A percentile compares a stretch with the other conserved stretches of the same genome.
phyloP scores from a whole-genome alignment of 2,329 filamentous ascomycete genomes.

The Pseudogymnoascus sp. region DNA sequence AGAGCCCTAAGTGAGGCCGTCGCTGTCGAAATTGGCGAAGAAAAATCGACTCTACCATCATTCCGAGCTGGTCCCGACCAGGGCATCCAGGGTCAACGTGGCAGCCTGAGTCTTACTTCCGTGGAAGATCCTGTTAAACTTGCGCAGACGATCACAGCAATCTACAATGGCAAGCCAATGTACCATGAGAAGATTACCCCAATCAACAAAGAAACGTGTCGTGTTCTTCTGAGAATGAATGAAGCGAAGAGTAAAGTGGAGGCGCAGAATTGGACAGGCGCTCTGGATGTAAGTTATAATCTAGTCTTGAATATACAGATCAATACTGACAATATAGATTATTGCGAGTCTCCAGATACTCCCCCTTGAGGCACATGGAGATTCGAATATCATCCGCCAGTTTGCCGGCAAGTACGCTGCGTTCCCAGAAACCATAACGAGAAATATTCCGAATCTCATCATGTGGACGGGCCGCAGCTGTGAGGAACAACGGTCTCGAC shows the following conservation, averaged over 20 bases:
- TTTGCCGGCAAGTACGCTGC: slow-evolving; percentile 74
- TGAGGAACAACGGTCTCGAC: slow-evolving; percentile 64
- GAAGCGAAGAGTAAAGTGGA: slow-evolving; percentile 53
- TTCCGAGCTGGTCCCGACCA: slow-evolving; percentile 32
- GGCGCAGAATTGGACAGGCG: slow-evolving; percentile 48
- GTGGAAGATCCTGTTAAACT: slow-evolving; percentile 59
- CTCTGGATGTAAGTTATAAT: slow-evolving; percentile 54
- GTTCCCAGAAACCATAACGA: slow-evolving; percentile 71
- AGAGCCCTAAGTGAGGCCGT: slow-evolving; percentile 84
- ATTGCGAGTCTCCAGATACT: slow-evolving; percentile 71
- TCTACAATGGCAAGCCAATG: slow-evolving; percentile 54
- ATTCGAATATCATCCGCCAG: slow-evolving; percentile 69
- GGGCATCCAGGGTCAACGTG: slow-evolving; percentile 16
- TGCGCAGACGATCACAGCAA: slow-evolving; percentile 51
- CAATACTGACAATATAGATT: slow-evolving; percentile 40
- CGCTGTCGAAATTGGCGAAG: slow-evolving; percentile 75
- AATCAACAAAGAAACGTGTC: slow-evolving; percentile 49
- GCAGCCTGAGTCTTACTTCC: slow-evolving; percentile 52
- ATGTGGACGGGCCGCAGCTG: slow-evolving; percentile 92
- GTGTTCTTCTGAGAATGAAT: slow-evolving; percentile 52
- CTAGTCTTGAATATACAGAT: slow-evolving; percentile 17
- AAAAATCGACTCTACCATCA: slow-evolving; percentile 60
- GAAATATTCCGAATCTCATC: slow-evolving; percentile 83
- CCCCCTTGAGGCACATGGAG: slow-evolving; percentile 65
- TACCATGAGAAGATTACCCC: slow-evolving; percentile 52